Conservation (phyloP, 495 filamentous ascomycete genomes). For the Geopyxis carbonaria region DNA sequence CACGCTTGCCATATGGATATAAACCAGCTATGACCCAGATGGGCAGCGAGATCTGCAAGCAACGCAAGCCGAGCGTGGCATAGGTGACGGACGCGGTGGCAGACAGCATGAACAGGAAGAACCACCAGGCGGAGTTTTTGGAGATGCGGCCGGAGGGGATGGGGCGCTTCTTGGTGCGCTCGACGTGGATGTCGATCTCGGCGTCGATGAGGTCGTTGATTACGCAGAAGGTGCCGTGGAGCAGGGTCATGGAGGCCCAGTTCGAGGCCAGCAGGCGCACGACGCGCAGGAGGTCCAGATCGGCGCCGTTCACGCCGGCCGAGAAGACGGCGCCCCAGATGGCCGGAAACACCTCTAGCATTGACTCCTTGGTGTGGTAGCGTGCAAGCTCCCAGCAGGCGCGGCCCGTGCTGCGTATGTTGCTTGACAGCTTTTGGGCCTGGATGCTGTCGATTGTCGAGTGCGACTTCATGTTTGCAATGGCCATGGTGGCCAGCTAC, state of each 20-base stretch:
- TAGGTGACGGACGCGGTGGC: too few species aligned
- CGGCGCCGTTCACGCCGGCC: not conserved
- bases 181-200: not conserved
- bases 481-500: too few species aligned
- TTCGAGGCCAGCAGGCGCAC: not conserved
- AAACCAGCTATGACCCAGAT: too few species aligned
- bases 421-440: too few species aligned
- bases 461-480: too few species aligned
- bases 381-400: slow-evolving; percentile 10
- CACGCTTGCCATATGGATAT: too few species aligned
- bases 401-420: too few species aligned
- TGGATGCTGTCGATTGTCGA: too few species aligned
- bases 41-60: too few species aligned
- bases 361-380: slow-evolving; percentile 8
- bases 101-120: too few species aligned
- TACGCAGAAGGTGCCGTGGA: slow-evolving; percentile 1
- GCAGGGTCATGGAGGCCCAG: slow-evolving; percentile 1
- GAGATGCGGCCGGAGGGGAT: slow-evolving; percentile 4
- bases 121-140: not conserved
- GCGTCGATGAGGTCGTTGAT: slow-evolving; percentile 2
- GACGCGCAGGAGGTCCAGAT: not conserved
- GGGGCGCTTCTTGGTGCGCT: slow-evolving; percentile 2
- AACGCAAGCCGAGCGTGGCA: too few species aligned
- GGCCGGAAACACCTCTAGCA: slow-evolving; percentile 7
- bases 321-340: slow-evolving; percentile 2